Evolutionary conservation across 2,329 filamentous ascomycete genomes (phyloP), one percentile per base, ranked within the genome.

Genomic region (Sphaerulina musiva): DNA sequence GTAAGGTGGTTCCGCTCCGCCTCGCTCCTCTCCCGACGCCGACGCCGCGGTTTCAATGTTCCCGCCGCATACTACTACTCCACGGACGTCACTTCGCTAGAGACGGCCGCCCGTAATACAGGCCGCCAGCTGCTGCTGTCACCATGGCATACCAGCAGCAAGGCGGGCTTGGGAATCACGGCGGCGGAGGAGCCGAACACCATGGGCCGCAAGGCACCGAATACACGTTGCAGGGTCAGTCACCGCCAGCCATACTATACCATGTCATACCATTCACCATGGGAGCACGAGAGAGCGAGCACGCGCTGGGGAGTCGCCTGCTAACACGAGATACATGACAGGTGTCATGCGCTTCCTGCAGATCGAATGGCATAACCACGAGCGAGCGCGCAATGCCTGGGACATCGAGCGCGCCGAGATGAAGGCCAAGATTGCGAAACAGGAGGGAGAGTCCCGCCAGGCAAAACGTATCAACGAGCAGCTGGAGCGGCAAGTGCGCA

Each of bases 281-380:
- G 26, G 26, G 26, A 7, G 2, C 26, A 29, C 26, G 44, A 10
- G 32, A 10, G n/a, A 20, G 14, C 17, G 14, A 31, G n/a, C 20
- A 17, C 26, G 45, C 14, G 29, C 12, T 14, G 26, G 9, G 20
- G 10, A 40, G 26, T 29, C 26, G 26, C 26, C 26, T 44, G 52
- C 66, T 70, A 59, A 70, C 57, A 5, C 44, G 44, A 40, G 44
- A 55, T 51, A 10, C 26, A 29, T 5, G 31, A 34, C 63, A 93
- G 89, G 93, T 69, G 93, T 98, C 38, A 98, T 98, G 93, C 91
- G 93, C 73, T 98, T 98, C 72, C 83, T 98, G 39, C 93, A 98
- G 75, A 93, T 93, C 46, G 92, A 98, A 81, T 98, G 93, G 93
- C 93, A 98, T 74, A 86, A 89, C 63, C 92, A 98, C 72, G 93